These are phyloP conservation scores for Phytophthora tubulina DNA, from an alignment of 352 stramenopile species.

Conservation along the genomic window DNA sequence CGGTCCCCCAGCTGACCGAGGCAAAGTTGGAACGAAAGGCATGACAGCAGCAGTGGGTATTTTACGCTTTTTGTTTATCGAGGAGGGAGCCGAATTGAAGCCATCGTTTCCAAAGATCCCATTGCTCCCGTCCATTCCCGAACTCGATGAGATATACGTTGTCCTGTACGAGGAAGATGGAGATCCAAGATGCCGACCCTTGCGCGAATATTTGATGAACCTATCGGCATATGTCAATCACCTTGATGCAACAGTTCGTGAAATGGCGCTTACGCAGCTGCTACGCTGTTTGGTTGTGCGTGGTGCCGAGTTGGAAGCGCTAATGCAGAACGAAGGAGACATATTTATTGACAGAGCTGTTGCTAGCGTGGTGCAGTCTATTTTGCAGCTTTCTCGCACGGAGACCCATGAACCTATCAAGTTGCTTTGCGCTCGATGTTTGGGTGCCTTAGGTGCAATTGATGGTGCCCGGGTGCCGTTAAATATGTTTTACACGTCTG, in stretches of 20 bases:
- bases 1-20: constrained; percentile 17
- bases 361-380: constrained; percentile 66
- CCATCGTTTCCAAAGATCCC: constrained; percentile 71
- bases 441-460: constrained; percentile 84
- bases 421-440: constrained; percentile 72
- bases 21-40: constrained; percentile 27
- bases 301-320: constrained; percentile 60
- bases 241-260: constrained; percentile 81
- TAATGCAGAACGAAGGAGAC: constrained; percentile 81
- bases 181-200: constrained; percentile 53
- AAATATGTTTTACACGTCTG: constrained; percentile 67
- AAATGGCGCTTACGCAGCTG: constrained; percentile 79
- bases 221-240: constrained; percentile 77
- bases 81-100: constrained; percentile 68
- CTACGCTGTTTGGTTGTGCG: constrained; percentile 72
- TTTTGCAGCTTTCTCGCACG: constrained; percentile 71
- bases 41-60: constrained; percentile 47
- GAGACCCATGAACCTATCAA: constrained; percentile 78
- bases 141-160: constrained; percentile 74
- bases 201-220: constrained; percentile 66
- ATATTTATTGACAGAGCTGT: constrained; percentile 71
- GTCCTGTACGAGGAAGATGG: constrained; percentile 67
- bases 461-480: constrained; percentile 81
- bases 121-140: constrained; percentile 72
- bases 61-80: constrained; percentile 81